These are phyloP conservation scores for Pyricularia pennisetigena DNA, from an alignment of 2,329 filamentous ascomycete species.

Conservation along the genomic window DNA sequence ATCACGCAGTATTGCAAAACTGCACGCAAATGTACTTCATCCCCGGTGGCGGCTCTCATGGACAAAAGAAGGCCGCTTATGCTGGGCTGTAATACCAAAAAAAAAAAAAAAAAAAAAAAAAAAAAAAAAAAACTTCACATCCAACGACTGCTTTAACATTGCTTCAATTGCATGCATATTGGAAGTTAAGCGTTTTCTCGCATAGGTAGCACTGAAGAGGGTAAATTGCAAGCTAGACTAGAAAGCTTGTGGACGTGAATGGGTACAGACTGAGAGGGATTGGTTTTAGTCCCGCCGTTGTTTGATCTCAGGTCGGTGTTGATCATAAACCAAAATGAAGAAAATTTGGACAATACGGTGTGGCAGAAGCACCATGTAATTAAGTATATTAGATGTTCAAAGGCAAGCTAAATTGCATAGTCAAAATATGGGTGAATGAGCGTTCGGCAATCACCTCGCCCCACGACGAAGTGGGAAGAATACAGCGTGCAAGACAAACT, in stretches of 20 bases:
- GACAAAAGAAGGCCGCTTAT: background rate
- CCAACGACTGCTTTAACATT: background rate
- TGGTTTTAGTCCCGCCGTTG: background rate
- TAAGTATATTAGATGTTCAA: too few species aligned
- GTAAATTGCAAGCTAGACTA: background rate
- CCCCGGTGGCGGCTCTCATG: background rate
- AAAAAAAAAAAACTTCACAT: too few species aligned
- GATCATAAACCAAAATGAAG: background rate
- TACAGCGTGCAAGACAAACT: too few species aligned
- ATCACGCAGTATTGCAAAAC: background rate
- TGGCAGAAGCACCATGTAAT: too few species aligned
- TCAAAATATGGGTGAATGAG: background rate
- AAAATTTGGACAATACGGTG: background rate
- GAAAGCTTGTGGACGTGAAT: background rate
- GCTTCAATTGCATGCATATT: background rate
- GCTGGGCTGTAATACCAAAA: background rate
- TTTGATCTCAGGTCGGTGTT: background rate
- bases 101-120: background rate
- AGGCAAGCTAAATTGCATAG: too few species aligned
- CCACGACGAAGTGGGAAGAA: background rate
- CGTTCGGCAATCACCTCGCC: background rate
- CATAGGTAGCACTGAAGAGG: background rate
- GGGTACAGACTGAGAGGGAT: background rate
- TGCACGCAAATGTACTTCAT: background rate
- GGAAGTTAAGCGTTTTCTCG: background rate